A percentile compares a stretch with the other conserved stretches of the same genome.
These are phyloP conservation scores for Begonia loranthoides DNA, from an alignment of 306 rosid species.

Conservation along the genomic window DNA sequence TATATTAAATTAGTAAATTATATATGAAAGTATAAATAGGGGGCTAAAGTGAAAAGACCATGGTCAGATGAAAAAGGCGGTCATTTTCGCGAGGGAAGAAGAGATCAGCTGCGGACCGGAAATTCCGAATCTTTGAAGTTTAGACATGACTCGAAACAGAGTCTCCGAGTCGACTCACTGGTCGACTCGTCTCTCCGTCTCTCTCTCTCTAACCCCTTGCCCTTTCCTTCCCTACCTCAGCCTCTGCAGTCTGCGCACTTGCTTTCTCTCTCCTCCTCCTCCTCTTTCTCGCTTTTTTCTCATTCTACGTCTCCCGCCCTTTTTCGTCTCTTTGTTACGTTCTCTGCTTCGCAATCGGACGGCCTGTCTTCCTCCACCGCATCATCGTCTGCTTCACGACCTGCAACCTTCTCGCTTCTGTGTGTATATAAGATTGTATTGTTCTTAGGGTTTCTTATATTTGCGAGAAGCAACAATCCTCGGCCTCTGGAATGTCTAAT, in stretches of 20 bases:
- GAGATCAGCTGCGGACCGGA: neutral
- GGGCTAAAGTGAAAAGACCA: too few species aligned
- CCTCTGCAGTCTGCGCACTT: conserved; percentile 9
- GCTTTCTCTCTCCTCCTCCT: conserved; percentile 10
- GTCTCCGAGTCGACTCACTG: conserved; percentile 12
- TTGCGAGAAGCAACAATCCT: neutral
- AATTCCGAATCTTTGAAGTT: neutral
- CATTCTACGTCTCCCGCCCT: conserved; percentile 22
- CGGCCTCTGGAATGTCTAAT: neutral
- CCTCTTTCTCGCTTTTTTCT: conserved; percentile 8
- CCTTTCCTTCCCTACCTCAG: conserved; percentile 11
- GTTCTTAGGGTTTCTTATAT: neutral
- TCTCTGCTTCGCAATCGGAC: conserved; percentile 31
- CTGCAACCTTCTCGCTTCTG: conserved; percentile 25
- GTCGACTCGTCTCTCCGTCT: conserved; percentile 26
- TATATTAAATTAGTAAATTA: too few species aligned
- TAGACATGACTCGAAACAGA: conserved; percentile 10
- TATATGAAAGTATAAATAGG: too few species aligned
- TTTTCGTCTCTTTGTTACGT: conserved; percentile 43
- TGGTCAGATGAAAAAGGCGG: too few species aligned
- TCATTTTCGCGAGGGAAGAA: too few species aligned
- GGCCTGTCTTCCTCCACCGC: conserved; percentile 51
- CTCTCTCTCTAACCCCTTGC: conserved; percentile 10
- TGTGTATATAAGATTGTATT: conserved; percentile 4
- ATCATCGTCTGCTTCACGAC: conserved; percentile 40